Evolutionary conservation across 495 filamentous ascomycete species (phyloP).

Genomic region (Durotheca rogersii): DNA sequence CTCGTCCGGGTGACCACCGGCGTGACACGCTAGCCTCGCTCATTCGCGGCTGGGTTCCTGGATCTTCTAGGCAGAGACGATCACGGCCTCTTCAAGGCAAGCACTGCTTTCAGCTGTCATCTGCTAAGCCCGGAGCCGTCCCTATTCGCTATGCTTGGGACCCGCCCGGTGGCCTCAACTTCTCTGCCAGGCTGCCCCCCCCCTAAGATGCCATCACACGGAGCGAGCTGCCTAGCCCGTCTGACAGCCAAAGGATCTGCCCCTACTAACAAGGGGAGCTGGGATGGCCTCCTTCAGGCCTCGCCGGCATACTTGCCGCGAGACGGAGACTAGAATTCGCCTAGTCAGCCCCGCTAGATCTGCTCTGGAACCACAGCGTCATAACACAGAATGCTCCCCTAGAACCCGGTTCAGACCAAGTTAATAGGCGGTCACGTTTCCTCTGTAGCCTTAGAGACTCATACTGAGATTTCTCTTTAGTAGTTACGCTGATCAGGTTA

Average conservation of each 20-base stretch:
- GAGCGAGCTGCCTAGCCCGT: background rate
- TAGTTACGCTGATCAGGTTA: too few relatives aligned
- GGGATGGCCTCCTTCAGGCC: background rate
- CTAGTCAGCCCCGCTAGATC: background rate
- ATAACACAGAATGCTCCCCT: too few relatives aligned
- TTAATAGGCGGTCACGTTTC: too few relatives aligned
- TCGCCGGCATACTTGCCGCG: background rate
- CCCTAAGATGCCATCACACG: background rate
- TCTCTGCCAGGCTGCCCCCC: background rate
- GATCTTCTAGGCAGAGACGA: background rate
- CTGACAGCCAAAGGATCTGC: background rate
- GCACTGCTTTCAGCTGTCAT: slow-evolving; percentile 5
- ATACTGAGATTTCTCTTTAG: too few relatives aligned
- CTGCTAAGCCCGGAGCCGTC: slow-evolving; percentile 10
- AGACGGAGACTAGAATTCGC: background rate
- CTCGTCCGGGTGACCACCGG: background rate
- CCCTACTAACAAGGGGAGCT: background rate
- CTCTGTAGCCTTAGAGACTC: too few relatives aligned
- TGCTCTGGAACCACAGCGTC: too few relatives aligned
- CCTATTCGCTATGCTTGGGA: slow-evolving; percentile 19
- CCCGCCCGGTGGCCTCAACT: too few relatives aligned
- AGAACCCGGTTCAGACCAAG: too few relatives aligned
- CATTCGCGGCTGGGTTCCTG: background rate
- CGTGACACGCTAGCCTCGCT: background rate
- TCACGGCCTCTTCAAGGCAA: slow-evolving; percentile 7